Conservation (phyloP, 2,329 filamentous ascomycete genomes). For the Ophiocordyceps robertsii region DNA sequence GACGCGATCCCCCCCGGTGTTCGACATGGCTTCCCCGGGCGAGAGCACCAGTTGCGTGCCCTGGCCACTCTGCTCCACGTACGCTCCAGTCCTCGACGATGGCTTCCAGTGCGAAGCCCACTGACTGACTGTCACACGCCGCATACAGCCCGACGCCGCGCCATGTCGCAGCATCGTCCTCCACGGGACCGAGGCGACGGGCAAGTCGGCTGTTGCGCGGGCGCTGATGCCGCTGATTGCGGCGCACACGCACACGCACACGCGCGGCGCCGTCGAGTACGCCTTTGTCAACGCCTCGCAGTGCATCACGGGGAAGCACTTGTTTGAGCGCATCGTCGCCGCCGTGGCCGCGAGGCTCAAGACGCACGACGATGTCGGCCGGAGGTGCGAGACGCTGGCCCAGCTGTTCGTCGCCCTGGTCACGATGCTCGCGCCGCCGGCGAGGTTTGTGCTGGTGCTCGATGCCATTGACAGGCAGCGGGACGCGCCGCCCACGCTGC, state of each 20-base stretch:
- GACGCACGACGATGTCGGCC: conserved; percentile 19
- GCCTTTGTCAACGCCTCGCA: conserved; percentile 57
- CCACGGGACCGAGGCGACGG: conserved; percentile 76
- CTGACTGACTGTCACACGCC: not conserved
- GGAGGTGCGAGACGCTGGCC: conserved; percentile 67
- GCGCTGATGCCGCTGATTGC: conserved; percentile 23
- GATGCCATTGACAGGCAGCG: conserved; percentile 78
- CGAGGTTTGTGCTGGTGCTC: conserved; percentile 68
- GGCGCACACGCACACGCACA: conserved; percentile 3
- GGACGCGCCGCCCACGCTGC: conserved; percentile 64
- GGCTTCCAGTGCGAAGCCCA: not conserved
- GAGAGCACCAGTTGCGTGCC: conserved; percentile 44
- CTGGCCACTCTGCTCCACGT: conserved; percentile 41
- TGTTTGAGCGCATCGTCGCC: conserved; percentile 58
- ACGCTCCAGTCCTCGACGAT: conserved; percentile 8
- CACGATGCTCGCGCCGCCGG: conserved; percentile 36
- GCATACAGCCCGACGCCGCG: conserved; percentile 44
- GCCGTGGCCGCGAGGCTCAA: conserved; percentile 39
- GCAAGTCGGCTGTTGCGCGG: conserved; percentile 62
- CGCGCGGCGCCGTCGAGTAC: conserved; percentile 30
- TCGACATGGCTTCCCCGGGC: conserved; percentile 37
- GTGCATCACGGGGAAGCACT: conserved; percentile 65
- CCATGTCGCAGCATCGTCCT: conserved; percentile 63
- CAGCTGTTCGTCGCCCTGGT: conserved; percentile 61
- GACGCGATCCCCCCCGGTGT: conserved; percentile 34